Conservation (phyloP, 495 filamentous ascomycete species). For the Annulohypoxylon moriforme region DNA sequence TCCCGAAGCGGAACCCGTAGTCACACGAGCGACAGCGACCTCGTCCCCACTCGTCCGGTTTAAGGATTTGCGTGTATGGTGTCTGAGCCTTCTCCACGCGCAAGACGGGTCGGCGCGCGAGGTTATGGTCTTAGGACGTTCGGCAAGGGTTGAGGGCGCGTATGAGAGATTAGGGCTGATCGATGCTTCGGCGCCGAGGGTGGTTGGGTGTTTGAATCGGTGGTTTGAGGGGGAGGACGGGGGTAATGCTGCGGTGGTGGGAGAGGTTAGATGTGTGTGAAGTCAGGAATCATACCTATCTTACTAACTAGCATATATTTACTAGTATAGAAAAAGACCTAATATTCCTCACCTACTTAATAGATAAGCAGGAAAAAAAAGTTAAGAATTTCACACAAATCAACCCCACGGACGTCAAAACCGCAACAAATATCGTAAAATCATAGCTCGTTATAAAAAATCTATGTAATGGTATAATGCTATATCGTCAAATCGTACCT, state of each 20-base stretch:
- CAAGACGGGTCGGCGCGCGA: not conserved
- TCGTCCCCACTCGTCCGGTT: not conserved
- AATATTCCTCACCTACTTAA: no score
- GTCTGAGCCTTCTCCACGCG: not conserved
- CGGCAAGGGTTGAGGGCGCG: not conserved
- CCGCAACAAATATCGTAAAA: slow-evolving; percentile 2
- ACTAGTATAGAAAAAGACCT: no score
- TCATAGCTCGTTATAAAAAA: slow-evolving; percentile 20
- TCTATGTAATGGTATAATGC: slow-evolving; percentile 1
- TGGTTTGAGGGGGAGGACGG: not conserved
- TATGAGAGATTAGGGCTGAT: not conserved
- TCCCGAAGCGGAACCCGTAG: not conserved
- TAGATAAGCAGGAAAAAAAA: no score
- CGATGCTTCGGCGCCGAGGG: not conserved
- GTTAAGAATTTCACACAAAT: no score
- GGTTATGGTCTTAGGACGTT: not conserved
- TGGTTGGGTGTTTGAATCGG: not conserved
- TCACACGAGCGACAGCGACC: not conserved
- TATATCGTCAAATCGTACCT: slow-evolving; percentile 27
- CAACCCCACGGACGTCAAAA: no score
- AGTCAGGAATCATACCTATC: no score
- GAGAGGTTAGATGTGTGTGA: not conserved
- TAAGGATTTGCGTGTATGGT: not conserved
- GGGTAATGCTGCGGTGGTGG: not conserved
- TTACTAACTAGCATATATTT: no score